A percentile compares a stretch with the other conserved stretches of the same genome.
Evolutionary conservation across 352 stramenopile genomes (phyloP).

Genomic region (Globisporangium parvum): DNA sequence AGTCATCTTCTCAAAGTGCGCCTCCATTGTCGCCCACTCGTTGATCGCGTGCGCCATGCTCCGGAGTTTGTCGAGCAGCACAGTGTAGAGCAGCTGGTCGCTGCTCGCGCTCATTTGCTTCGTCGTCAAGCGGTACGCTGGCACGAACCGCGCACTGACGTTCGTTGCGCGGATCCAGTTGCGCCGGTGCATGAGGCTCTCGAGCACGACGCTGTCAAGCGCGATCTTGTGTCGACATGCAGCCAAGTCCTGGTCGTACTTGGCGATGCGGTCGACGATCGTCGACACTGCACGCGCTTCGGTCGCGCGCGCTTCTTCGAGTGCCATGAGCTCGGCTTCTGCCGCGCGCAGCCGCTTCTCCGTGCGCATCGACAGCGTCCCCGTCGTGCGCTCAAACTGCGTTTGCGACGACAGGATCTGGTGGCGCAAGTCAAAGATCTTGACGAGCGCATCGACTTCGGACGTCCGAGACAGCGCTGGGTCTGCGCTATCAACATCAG

Average conservation of each 20-base stretch:
- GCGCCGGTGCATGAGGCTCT: conserved; percentile 57
- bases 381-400: conserved; percentile 60
- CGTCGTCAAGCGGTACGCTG: conserved; percentile 55
- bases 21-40: conserved; percentile 71
- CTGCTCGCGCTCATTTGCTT: conserved; percentile 66
- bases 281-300: conserved; percentile 42
- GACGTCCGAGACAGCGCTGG: conserved; percentile 23
- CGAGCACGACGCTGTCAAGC: conserved; percentile 51
- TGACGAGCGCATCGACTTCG: conserved; percentile 59
- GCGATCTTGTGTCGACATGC: conserved; percentile 48
- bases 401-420: conserved; percentile 62
- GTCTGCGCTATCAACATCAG: conserved; percentile 9
- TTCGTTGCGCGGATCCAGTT: conserved; percentile 61
- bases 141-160: conserved; percentile 57
- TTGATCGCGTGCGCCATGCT: conserved; percentile 52
- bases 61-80: conserved; percentile 65
- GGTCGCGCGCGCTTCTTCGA: conserved; percentile 39
- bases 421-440: conserved; percentile 70
- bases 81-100: conserved; percentile 66
- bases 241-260: conserved; percentile 49
- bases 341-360: conserved; percentile 47
- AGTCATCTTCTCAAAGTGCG: conserved; percentile 62
- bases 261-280: conserved; percentile 41
- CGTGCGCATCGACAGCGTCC: conserved; percentile 38
- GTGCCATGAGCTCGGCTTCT: conserved; percentile 52